Base-by-base conservation (phyloP, 805 yeast genomes). In the Candida saitoana region DNA sequence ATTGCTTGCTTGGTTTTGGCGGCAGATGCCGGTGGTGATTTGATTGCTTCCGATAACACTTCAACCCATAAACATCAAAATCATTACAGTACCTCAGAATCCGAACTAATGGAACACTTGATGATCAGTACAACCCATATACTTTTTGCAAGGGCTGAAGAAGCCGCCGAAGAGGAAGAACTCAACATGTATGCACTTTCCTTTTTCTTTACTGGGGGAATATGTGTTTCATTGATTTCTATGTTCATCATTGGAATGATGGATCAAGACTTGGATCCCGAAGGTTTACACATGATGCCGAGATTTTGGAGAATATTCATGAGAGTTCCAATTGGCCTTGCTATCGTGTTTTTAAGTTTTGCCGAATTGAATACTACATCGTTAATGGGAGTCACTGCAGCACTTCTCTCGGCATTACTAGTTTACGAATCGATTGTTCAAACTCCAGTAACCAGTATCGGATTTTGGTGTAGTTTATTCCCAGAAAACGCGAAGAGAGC, bases 21-120 rank as follows among this genome's bases (percentile, higher is more conserved):
- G 20, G 85, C 84, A 1, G 84, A 79, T 60, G 72, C 83, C 3
- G 80, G 76, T 15, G 77, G 76, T 1, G 79, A 76, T 18, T 51
- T 79, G 40, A 59, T 69, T 9, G 50, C 56, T 17, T 36, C 60
- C 15, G 65, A 63, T 18, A 58, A 50, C 11, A 47, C 50, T 12
- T 36, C 38, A 8, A 36, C 38, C 8, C 24, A 22, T 6, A 36
- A 17, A 36, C 17, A 22, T 16, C 30, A 24, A 14, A 14, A 16
- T 24, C 30, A 36, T n/a, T 22, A 29, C 5, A 24, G 38, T 36
- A 12, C 12, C 16, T 20, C 31, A 14, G 18, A 22, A 9, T 24
- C 12, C 5, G 22, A 5, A 24, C 14, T 17, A 12, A 5, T 14
- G 16, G 32, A 29, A 12, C 32, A 29, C 16, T 29, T 29, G 16